Base-by-base conservation (phyloP, 306 rosid genomes). In the Cucurbita maxima region DNA sequence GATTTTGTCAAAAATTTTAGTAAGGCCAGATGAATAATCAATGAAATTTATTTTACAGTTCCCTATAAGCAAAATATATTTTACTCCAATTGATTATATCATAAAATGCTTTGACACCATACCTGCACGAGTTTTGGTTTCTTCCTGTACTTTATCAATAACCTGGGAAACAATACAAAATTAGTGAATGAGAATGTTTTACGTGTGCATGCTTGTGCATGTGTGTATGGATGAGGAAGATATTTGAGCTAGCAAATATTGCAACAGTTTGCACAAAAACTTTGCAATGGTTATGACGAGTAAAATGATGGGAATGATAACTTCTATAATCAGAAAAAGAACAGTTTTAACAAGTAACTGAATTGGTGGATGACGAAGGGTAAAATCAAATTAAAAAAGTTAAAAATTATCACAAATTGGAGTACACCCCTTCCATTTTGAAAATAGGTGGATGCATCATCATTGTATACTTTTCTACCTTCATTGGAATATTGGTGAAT, bases 101-200 rank as follows among this genome's bases (percentile, higher is more conserved):
- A n/a, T 69, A 48, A 22, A 69, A 45, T 22, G 47, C n/a, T 51
- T 30, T 75, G 16, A 55, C 38, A 6, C 50, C 41, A 68, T 82
- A 94, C 99, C 99, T 15, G 92, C 19, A 11, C 96, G 98, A 63
- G 84, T 94, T 90, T 94, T 94, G 72, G 97, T 86, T 85, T 94
- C 99, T 83, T 94, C 99, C 87, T 94, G 99, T 68, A 94, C 99
- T 77, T 94, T 94, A 81, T 94, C 99, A 57, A 94, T 94, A 73
- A 94, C 99, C 99, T 94, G 83, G 16, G 15, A 70, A 70, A 36
- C 12, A 34, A 71, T 22, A 74, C 73, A 8, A 78, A 34, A 81
- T 81, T 12, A 86, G 62, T 36, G 70, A 22, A 50, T 44, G 5
- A 44, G 36, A 63, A 63, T 1, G 3, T 6, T 38, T 63, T 50